Evolutionary conservation across 2,329 filamentous ascomycete species (phyloP).

Genomic region (Aphanocladium album): DNA sequence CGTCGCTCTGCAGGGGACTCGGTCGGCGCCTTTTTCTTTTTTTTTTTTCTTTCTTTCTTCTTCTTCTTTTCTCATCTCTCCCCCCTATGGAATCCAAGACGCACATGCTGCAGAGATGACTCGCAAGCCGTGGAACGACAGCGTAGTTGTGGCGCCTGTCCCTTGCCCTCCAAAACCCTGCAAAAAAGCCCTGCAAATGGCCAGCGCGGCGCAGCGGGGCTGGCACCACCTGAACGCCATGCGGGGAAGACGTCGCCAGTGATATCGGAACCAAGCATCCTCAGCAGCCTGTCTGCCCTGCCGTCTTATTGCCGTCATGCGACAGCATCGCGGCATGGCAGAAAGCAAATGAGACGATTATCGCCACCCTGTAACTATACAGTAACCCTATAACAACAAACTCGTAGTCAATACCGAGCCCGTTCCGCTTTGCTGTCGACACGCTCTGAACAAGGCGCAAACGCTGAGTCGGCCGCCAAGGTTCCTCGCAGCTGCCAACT

Average conservation of each 20-base stretch:
- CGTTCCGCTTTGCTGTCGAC: not conserved
- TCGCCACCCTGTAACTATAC: not conserved
- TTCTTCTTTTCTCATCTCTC: not conserved
- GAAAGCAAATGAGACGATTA: not conserved
- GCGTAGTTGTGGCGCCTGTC: constrained; percentile 1
- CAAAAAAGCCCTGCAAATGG: not conserved
- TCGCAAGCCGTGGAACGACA: not conserved
- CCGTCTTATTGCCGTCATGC: not conserved
- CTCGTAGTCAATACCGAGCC: not conserved
- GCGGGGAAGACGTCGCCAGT: not conserved
- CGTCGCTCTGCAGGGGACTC: not conserved
- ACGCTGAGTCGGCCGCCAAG: not conserved
- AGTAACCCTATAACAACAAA: not conserved
- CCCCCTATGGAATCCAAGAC: not conserved
- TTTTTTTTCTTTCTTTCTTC: too few species aligned
- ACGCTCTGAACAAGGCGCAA: not conserved
- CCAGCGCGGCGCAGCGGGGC: not conserved
- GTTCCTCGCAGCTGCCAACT: not conserved
- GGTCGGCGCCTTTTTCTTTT: not conserved
- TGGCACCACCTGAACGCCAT: not conserved
- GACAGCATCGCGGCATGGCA: not conserved
- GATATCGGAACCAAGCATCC: not conserved
- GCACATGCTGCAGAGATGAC: not conserved
- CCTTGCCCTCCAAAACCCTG: too few species aligned
- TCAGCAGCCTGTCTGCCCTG: not conserved